Evolutionary conservation across 2,329 filamentous ascomycete species (phyloP).

Genomic region (Calonectria leucothoes): DNA sequence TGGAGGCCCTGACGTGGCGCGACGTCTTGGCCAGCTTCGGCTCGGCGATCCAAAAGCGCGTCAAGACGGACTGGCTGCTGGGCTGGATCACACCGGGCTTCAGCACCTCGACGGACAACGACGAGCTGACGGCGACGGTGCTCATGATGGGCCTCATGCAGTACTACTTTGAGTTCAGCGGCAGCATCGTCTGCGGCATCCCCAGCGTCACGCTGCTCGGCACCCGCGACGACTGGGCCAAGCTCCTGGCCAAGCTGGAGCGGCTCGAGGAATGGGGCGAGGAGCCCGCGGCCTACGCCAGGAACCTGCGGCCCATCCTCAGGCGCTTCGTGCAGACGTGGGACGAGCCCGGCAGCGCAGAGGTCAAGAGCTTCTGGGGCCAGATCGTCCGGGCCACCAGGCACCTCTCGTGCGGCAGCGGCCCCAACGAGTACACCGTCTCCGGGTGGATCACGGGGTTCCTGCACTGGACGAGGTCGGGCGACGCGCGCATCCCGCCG

Average conservation of each 20-base stretch:
- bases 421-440: constrained; percentile 49
- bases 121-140: constrained; percentile 54
- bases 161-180: constrained; percentile 52
- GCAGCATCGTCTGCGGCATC: constrained; percentile 54
- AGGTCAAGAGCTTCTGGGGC: constrained; percentile 55
- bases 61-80: constrained; percentile 53
- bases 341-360: constrained; percentile 48
- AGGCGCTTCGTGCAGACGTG: constrained; percentile 57
- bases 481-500: constrained; percentile 37
- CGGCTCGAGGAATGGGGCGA: constrained; percentile 55
- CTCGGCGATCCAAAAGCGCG: constrained; percentile 52
- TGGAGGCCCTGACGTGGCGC: constrained; percentile 40
- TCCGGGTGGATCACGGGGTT: constrained; percentile 64
- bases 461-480: constrained; percentile 55
- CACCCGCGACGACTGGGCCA: constrained; percentile 51
- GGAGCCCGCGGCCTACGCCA: constrained; percentile 53
- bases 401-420: constrained; percentile 43
- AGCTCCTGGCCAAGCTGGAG: constrained; percentile 55
- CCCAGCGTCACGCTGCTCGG: constrained; percentile 56
- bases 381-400: constrained; percentile 52
- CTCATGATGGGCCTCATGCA: constrained; percentile 59
- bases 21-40: constrained; percentile 48
- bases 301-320: constrained; percentile 57
- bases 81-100: constrained; percentile 58
- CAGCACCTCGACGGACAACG: constrained; percentile 52